Base-by-base conservation (phyloP, 2,329 filamentous ascomycete genomes). In the Elsinoe perseae region DNA sequence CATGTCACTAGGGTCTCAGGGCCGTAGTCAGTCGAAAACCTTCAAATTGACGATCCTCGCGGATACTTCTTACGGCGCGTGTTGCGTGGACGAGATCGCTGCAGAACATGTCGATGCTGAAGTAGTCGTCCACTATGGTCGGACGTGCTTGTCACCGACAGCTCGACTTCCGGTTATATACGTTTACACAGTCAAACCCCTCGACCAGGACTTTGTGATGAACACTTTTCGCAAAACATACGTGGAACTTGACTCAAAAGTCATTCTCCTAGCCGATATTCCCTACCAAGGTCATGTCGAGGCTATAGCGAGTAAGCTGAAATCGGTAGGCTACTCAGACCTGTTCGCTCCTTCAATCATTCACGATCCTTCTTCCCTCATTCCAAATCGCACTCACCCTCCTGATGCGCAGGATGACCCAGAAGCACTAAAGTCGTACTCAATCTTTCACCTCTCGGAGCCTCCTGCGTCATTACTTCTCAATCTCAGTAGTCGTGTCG, bases 51-150 rank as follows among this genome's bases (percentile, higher is more conserved):
- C 87, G 64, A 91, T 98, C 59, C 76, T 98, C 16, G 93, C 86
- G 28, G 93, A 98, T 70, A 97, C 93, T 2, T 96, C 92, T 1
- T 98, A 97, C 71, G 95, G 93, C 58, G 86, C 92, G 0, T 98
- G 93, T 73, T 98, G 93, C 66, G 91, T 97, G 16, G 93, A 98
- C 66, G 93, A 98, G 73, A 85, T 97, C 38, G 93, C 93, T 0
- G 93, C 93, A 2, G 91, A 98, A 69, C 93, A 98, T 69, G 86
- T 89, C 14, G 80, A 89, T 64, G 91, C 93, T 5, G 86, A 97
- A 60, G 88, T 90, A 0, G 87, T 97, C 1, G 85, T 98, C 12
- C 93, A 98, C 69, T 98, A 97, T 64, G 93, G 93, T 2, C 80
- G 93, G 54, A 86, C 92, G 0, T 98, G 93, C 67, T 77, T 98